Conservation (phyloP, 306 rosid genomes). For the Trifolium fragiferum region DNA sequence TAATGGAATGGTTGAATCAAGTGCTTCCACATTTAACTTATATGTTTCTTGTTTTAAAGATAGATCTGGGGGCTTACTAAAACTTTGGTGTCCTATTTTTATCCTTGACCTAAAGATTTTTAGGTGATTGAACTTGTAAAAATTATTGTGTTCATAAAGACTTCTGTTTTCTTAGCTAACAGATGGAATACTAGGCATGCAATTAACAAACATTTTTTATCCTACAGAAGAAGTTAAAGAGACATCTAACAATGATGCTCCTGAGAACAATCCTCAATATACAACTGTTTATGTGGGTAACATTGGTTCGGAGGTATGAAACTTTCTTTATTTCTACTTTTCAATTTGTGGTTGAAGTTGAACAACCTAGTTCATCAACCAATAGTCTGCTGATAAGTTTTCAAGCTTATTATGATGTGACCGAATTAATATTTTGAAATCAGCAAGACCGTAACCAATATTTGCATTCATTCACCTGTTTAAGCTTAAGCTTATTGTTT, state of each 20-base stretch:
- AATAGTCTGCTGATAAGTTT: background rate
- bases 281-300: conserved; percentile 98
- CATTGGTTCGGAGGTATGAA: conserved; percentile 84
- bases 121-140: conserved; percentile 26
- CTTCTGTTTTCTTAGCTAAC: conserved; percentile 29
- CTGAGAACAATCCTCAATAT: conserved; percentile 93
- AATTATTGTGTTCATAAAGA: background rate
- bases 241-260: conserved; percentile 70
- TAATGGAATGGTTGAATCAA: conserved; percentile 9
- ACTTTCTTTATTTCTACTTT: conserved; percentile 10
- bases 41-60: conserved; percentile 6
- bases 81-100: conserved; percentile 10
- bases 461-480: background rate
- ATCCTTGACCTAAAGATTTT: conserved; percentile 8
- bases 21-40: background rate
- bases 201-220: conserved; percentile 28
- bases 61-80: conserved; percentile 2
- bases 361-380: conserved; percentile 1
- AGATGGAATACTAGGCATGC: conserved; percentile 15
- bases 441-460: background rate
- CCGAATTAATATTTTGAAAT: conserved; percentile 10
- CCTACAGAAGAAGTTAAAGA: conserved; percentile 95
- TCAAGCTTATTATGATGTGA: conserved; percentile 23
- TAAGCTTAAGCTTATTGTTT: conserved; percentile 10
- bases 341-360: background rate